Conservation (phyloP, 805 yeast species). For the Candida fluviatilis region DNA sequence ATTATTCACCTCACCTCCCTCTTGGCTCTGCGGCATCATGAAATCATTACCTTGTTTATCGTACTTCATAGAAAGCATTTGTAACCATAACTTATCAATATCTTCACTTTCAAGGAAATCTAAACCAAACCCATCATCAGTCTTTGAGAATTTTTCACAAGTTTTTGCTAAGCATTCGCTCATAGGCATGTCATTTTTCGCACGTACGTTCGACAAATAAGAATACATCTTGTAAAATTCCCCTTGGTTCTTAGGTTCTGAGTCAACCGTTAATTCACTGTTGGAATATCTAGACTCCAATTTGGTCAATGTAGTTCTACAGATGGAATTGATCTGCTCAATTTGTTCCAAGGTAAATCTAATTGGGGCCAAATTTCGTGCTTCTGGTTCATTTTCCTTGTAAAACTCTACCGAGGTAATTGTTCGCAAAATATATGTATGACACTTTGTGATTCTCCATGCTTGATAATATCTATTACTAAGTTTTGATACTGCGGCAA, state of each 20-base stretch:
- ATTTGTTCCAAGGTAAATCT: slow-evolving; percentile 13
- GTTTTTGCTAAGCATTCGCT: not conserved
- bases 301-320: slow-evolving; percentile 13
- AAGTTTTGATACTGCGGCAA: slow-evolving; percentile 32
- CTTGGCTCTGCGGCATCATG: not conserved
- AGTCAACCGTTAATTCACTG: not conserved
- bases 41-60: slow-evolving; percentile 8
- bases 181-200: not conserved
- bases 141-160: not conserved
- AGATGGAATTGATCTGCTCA: slow-evolving; percentile 14
- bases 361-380: not conserved
- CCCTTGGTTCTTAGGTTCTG: slow-evolving; percentile 2
- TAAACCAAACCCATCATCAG: slow-evolving; percentile 7
- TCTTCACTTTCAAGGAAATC: slow-evolving; percentile 19
- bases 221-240: slow-evolving; percentile 4
- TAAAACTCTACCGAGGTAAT: slow-evolving; percentile 29
- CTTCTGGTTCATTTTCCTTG: slow-evolving; percentile 9
- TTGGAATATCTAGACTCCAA: slow-evolving; percentile 7
- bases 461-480: slow-evolving; percentile 36
- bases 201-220: not conserved
- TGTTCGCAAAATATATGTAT: slow-evolving; percentile 25
- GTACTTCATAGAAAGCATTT: slow-evolving; percentile 22
- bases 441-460: slow-evolving; percentile 37
- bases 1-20: not conserved
- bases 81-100: slow-evolving; percentile 30